phyloP scores from a whole-genome alignment of 2,329 filamentous ascomycete species.

The Ophiostoma sp. region DNA sequence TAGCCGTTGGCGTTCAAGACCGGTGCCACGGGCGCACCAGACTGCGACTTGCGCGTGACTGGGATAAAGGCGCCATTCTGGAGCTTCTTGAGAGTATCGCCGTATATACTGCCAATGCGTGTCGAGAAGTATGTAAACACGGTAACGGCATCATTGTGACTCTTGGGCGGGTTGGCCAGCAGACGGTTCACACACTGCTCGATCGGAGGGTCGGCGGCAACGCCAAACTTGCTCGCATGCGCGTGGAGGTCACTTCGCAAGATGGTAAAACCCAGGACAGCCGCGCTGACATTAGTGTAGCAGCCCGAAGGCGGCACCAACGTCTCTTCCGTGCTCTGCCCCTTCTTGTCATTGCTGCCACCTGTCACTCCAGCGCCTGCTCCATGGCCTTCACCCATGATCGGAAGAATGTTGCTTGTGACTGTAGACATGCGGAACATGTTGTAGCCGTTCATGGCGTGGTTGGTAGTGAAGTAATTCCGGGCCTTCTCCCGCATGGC shows the following conservation, averaged over 20 bases:
- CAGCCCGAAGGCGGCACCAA: conserved; percentile 70
- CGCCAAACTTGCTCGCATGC: conserved; percentile 80
- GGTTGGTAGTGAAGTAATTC: conserved; percentile 75
- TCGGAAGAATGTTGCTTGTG: conserved; percentile 1
- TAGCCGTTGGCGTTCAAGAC: conserved; percentile 15
- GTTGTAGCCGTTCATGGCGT: conserved; percentile 70
- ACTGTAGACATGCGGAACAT: conserved; percentile 50
- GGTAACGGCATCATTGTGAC: conserved; percentile 58
- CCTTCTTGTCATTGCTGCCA: not conserved
- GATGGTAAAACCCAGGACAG: conserved; percentile 74
- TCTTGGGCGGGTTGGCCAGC: conserved; percentile 64
- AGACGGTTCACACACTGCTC: conserved; percentile 68
- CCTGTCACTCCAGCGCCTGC: not conserved
- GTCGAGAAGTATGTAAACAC: conserved; percentile 81
- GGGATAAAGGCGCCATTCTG: conserved; percentile 67
- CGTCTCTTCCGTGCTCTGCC: conserved; percentile 37
- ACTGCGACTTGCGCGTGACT: conserved; percentile 36
- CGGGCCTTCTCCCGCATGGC: conserved; percentile 62
- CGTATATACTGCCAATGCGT: conserved; percentile 67
- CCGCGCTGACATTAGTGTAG: conserved; percentile 72
- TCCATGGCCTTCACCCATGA: not conserved
- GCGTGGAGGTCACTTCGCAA: conserved; percentile 68
- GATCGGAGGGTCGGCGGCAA: conserved; percentile 75
- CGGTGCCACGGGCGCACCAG: not conserved
- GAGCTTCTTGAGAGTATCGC: conserved; percentile 54